Evolutionary conservation across 768 basidiomycete genomes (phyloP), one percentile per base, ranked within the genome.

Genomic region (Suillus placidus): DNA sequence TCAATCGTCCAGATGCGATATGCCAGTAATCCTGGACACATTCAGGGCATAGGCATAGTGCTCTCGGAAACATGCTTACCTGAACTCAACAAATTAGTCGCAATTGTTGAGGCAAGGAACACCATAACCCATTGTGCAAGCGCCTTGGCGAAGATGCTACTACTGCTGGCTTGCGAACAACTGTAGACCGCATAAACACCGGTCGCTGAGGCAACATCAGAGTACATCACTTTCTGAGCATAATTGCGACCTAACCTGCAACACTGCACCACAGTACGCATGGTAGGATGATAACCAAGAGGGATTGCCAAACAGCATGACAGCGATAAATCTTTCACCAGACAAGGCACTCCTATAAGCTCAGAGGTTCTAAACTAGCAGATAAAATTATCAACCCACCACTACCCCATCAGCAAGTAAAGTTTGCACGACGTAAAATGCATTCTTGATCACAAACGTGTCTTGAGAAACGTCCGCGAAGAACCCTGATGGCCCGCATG

Each of bases 401-500:
- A 64, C 63, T 4, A 64, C 51, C 20, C 63, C 63, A 47, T 64
- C 63, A n/a, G 40, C 63, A 20, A 64, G 54, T n/a, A 65, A 18
- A 73, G 64, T 65, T 54, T 70, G 67, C 8, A 70, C 7, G 26
- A 20, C 37, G 35, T 71, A 73, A 6, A 74, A 54, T 5, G 60
- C 67, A 56, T 70, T 71, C 52, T 74, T 74, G 3, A 74, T 45
- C 6, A 61, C 66, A 57, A 69, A 43, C 42, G 18, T 43, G 42
- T 63, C 61, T 47, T 76, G 61, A 43, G 68, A 68, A 10, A 65
- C 61, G 47, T 71, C 67, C 1, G 67, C 66, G 61, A 76, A 74
- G 62, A 68, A 76, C 2, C 66, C 71, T 10, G 64, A 5, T 6
- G 74, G 73, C 4, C 74, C 74, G 1, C 73, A 71, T 14, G 69